These are phyloP conservation scores for Hansenula sp. DNA, from an alignment of 1,139 yeast species.

Conservation along the genomic window DNA sequence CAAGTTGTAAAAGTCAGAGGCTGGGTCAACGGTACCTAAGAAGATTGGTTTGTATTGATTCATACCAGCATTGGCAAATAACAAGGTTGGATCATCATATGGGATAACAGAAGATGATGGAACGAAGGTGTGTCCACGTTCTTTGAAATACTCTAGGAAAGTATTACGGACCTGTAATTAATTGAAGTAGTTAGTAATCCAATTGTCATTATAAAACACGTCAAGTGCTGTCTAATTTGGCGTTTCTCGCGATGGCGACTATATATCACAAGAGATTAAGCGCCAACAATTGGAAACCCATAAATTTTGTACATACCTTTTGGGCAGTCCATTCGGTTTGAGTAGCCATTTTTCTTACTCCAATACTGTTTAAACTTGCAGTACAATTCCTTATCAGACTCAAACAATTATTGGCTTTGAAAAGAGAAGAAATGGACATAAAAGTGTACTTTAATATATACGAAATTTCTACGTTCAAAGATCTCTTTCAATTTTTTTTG, in stretches of 20 bases:
- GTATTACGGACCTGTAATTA: slow-evolving; percentile 65
- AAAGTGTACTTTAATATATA: background rate
- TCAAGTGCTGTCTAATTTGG: no score
- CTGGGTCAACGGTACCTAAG: slow-evolving; percentile 94
- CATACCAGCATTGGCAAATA: slow-evolving; percentile 98
- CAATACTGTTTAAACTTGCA: background rate
- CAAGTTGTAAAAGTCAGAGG: slow-evolving; percentile 77
- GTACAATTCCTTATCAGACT: background rate
- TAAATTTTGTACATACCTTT: slow-evolving; percentile 16
- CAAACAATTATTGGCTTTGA: slow-evolving; percentile 4
- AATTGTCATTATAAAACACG: no score
- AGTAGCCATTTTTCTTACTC: slow-evolving; percentile 18
- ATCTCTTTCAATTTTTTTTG: slow-evolving; percentile 2
- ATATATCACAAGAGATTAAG: background rate
- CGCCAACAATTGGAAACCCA: background rate
- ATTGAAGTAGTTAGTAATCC: slow-evolving; percentile 6
- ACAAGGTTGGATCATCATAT: slow-evolving; percentile 92
- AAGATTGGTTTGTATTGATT: slow-evolving; percentile 97
- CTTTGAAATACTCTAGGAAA: slow-evolving; percentile 76
- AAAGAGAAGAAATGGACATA: background rate
- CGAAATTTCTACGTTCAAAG: background rate
- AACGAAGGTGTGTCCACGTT: slow-evolving; percentile 69
- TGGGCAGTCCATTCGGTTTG: slow-evolving; percentile 22
- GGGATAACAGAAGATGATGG: slow-evolving; percentile 96
- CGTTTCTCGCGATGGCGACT: no score